Conservation (phyloP, 352 stramenopile species). For the Globisporangium acanthophoron region DNA sequence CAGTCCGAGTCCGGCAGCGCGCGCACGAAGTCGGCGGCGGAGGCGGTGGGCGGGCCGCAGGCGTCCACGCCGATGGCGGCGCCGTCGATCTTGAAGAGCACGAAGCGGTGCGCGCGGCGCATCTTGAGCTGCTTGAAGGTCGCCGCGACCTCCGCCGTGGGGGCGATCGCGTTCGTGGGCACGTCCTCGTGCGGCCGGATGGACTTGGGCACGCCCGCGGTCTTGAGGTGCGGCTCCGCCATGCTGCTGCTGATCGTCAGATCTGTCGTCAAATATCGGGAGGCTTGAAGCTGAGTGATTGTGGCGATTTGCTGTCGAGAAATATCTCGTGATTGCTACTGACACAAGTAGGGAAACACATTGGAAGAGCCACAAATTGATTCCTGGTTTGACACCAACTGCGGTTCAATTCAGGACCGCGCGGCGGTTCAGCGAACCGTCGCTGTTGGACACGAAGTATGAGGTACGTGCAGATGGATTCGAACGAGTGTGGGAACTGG, state of each 20-base stretch:
- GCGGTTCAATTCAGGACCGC: too few species aligned
- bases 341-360: too few species aligned
- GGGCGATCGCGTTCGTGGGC: constrained; percentile 62
- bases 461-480: too few species aligned
- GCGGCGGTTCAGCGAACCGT: too few species aligned
- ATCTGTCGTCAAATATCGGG: neutral
- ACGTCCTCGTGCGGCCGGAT: constrained; percentile 75
- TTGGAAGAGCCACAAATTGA: too few species aligned
- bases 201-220: constrained; percentile 66
- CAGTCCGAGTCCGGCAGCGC: constrained; percentile 78
- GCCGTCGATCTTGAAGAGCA: constrained; percentile 80
- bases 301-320: too few species aligned
- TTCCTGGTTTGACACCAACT: too few species aligned
- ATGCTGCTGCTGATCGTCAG: constrained; percentile 17
- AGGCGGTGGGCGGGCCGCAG: constrained; percentile 38
- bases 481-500: constrained; percentile 7
- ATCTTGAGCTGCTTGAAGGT: constrained; percentile 90
- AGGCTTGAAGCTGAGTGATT: constrained; percentile 2
- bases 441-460: too few species aligned
- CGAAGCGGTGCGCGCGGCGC: constrained; percentile 79
- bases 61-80: constrained; percentile 61
- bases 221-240: constrained; percentile 85
- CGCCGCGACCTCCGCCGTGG: constrained; percentile 41
- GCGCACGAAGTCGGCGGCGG: constrained; percentile 46
- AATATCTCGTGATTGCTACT: too few species aligned